phyloP scores from a whole-genome alignment of 257 asterid species.

The Solanum arcanum region DNA sequence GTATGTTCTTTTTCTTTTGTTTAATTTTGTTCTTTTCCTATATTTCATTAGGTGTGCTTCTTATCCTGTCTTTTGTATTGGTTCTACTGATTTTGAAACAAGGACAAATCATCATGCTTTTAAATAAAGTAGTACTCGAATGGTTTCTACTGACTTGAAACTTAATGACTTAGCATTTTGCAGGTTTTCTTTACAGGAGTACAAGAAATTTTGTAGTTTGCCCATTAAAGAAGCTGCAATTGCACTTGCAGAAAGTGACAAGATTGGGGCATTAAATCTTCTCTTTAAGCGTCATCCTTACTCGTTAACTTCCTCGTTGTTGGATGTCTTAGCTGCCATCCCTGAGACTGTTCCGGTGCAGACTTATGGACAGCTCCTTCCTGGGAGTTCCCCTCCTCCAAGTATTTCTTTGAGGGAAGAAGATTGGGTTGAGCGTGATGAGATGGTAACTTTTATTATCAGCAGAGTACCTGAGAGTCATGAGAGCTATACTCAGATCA shows the following conservation, averaged over 20 bases:
- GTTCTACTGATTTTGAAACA: neutral
- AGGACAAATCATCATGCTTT: neutral
- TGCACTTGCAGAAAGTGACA: constrained; percentile 80
- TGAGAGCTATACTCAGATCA: constrained; percentile 31
- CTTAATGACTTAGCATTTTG: constrained; percentile 57
- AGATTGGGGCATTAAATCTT: constrained; percentile 92
- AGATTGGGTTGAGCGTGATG: constrained; percentile 95
- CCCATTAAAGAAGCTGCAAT: constrained; percentile 62
- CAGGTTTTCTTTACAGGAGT: constrained; percentile 92
- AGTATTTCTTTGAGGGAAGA: constrained; percentile 56
- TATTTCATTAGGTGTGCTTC: neutral
- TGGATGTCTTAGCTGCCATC: constrained; percentile 89
- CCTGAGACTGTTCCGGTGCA: constrained; percentile 96
- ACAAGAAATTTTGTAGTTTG: constrained; percentile 57
- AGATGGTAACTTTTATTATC: constrained; percentile 37
- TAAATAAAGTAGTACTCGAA: neutral
- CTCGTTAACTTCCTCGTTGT: constrained; percentile 61
- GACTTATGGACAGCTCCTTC: constrained; percentile 88
- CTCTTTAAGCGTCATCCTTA: constrained; percentile 86
- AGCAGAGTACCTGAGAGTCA: constrained; percentile 26
- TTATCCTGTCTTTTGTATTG: neutral
- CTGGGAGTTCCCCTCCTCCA: constrained; percentile 65
- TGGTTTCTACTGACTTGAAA: constrained; percentile 46
- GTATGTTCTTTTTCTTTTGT: neutral
- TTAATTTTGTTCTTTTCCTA: neutral